Conservation (phyloP, 129 eudicot genomes). For the Sambucus nigra region DNA sequence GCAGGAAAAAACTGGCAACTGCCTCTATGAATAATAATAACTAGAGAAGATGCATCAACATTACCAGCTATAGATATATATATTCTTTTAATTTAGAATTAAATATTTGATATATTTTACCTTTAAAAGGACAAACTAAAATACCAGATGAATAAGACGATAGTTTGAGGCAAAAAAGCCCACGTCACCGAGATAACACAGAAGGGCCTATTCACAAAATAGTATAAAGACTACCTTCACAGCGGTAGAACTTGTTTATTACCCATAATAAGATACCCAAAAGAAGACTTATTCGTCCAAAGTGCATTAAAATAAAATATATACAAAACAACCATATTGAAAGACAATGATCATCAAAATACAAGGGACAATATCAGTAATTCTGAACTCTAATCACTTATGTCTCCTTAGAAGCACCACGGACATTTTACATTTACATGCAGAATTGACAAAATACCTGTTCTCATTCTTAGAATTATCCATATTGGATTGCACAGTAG, state of each 20-base stretch:
- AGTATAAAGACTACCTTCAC: slow-evolving; percentile 25
- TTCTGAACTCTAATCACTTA: slow-evolving; percentile 23
- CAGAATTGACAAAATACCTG: slow-evolving; percentile 86
- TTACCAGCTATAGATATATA: slow-evolving; percentile 9
- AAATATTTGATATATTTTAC: background rate
- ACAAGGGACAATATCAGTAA: slow-evolving; percentile 33
- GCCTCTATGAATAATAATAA: slow-evolving; percentile 34
- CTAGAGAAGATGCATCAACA: slow-evolving; percentile 21
- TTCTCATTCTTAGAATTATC: slow-evolving; percentile 80
- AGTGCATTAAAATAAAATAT: slow-evolving; percentile 8
- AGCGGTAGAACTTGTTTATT: slow-evolving; percentile 16
- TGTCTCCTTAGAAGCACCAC: slow-evolving; percentile 33
- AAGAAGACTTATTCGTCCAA: slow-evolving; percentile 19
- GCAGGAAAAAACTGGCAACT: slow-evolving; percentile 33
- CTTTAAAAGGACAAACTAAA: slow-evolving; percentile 5
- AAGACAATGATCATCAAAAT: slow-evolving; percentile 26
- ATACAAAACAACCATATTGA: slow-evolving; percentile 18
- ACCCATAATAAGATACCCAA: slow-evolving; percentile 16
- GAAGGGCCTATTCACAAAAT: slow-evolving; percentile 14
- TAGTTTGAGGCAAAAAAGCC: slow-evolving; percentile 9
- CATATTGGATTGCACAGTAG: slow-evolving; percentile 55
- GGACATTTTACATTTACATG: slow-evolving; percentile 50
- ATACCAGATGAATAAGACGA: slow-evolving; percentile 12
- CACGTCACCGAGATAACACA: slow-evolving; percentile 10
- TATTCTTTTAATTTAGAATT: slow-evolving; percentile 3